Evolutionary conservation across 2,329 filamentous ascomycete species (phyloP).

Genomic region (Tolypocladium endophyticum): DNA sequence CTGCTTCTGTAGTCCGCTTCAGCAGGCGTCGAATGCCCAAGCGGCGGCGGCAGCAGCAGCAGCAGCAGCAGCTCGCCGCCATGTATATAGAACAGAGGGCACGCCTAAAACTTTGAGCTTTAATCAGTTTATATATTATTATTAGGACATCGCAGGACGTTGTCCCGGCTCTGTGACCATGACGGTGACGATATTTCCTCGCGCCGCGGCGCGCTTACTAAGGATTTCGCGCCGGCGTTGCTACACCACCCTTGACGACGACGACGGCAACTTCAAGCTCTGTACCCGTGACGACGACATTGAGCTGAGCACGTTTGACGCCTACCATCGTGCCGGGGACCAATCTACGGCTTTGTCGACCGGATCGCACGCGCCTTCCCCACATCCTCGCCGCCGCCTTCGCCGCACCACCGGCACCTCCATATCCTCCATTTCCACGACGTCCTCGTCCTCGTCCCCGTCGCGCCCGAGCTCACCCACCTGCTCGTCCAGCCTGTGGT

Average conservation of each 20-base stretch:
- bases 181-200: not conserved
- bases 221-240: not conserved
- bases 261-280: constrained; percentile 2
- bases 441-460: not conserved
- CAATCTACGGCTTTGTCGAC: not conserved
- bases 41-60: not conserved
- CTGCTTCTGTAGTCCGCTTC: not conserved
- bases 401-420: not conserved
- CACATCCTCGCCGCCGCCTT: not conserved
- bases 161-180: not conserved
- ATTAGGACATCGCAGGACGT: not conserved
- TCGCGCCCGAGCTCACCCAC: not conserved
- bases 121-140: not conserved
- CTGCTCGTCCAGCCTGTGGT: not conserved
- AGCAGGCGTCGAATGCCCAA: not conserved
- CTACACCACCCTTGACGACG: not conserved
- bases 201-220: not conserved
- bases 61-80: not conserved
- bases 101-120: not conserved
- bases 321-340: not conserved
- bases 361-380: not conserved
- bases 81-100: not conserved
- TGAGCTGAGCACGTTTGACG: constrained; percentile 3
- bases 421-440: not conserved
- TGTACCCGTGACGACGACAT: not conserved